Conservation (phyloP, 2,329 filamentous ascomycete species). For the Ambrosiella beaveri region DNA sequence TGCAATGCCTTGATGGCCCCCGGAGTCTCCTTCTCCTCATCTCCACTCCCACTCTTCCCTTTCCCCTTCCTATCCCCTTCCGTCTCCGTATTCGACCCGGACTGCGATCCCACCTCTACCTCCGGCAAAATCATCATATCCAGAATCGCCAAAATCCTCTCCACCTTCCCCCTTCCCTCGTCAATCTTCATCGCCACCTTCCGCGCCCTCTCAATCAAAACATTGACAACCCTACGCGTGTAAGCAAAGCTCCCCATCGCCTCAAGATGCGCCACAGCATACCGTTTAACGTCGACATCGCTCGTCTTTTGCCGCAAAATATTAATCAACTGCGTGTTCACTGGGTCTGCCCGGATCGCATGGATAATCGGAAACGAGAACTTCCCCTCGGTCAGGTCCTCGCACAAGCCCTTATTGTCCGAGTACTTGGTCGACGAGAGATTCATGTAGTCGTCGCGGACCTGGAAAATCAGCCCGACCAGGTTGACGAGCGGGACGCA, state of each 20-base stretch:
- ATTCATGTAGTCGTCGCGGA: slow-evolving; percentile 88
- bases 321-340: slow-evolving; percentile 67
- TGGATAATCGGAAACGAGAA: slow-evolving; percentile 95
- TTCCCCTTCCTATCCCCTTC: not conserved
- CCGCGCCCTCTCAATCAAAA: slow-evolving; percentile 47
- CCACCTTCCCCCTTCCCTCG: slow-evolving; percentile 35
- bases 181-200: slow-evolving; percentile 48
- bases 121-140: slow-evolving; percentile 38
- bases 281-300: slow-evolving; percentile 76
- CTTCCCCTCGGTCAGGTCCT: slow-evolving; percentile 93
- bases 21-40: not conserved
- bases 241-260: slow-evolving; percentile 79
- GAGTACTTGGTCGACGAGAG: slow-evolving; percentile 59
- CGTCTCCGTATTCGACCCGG: not conserved
- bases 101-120: not conserved
- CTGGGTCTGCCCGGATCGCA: slow-evolving; percentile 61
- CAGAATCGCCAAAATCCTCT: slow-evolving; percentile 47
- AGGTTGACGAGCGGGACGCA: slow-evolving; percentile 73
- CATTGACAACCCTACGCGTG: slow-evolving; percentile 47
- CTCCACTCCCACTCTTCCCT: not conserved
- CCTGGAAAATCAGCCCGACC: slow-evolving; percentile 75
- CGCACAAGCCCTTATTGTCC: slow-evolving; percentile 80
- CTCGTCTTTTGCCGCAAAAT: slow-evolving; percentile 81
- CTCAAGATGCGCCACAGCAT: slow-evolving; percentile 85
- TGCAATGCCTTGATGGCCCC: slow-evolving; percentile 2